Evolutionary conservation across 352 stramenopile species (phyloP).

Genomic region (Phytopythium litorale): DNA sequence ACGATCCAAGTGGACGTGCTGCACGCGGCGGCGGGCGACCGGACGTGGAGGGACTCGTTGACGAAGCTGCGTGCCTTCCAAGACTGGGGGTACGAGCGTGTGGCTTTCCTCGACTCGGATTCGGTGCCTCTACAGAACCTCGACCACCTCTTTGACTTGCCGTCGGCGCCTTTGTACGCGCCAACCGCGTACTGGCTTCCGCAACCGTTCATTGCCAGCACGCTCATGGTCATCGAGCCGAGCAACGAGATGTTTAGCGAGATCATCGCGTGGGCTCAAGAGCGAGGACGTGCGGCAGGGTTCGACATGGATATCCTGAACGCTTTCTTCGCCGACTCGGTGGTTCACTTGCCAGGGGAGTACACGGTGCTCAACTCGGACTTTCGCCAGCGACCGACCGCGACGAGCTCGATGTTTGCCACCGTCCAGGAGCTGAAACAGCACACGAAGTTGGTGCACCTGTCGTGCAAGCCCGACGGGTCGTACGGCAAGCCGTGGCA

Average conservation of each 20-base stretch:
- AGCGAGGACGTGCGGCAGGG: constrained; percentile 8
- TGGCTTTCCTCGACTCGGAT: constrained; percentile 33
- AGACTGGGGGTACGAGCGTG: constrained; percentile 30
- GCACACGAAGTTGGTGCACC: constrained; percentile 10
- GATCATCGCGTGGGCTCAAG: neutral
- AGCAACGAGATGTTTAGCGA: neutral
- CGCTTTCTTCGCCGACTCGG: constrained; percentile 15
- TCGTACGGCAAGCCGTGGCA: constrained; percentile 12
- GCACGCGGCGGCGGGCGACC: constrained; percentile 5
- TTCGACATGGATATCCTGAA: constrained; percentile 34
- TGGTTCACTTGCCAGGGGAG: constrained; percentile 11
- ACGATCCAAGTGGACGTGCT: constrained; percentile 19
- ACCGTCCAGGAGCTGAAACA: constrained; percentile 6
- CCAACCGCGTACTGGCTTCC: constrained; percentile 18
- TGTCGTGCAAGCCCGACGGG: constrained; percentile 12
- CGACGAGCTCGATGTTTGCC: constrained; percentile 10
- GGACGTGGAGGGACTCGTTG: constrained; percentile 20
- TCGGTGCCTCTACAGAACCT: constrained; percentile 11
- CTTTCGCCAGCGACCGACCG: constrained; percentile 13
- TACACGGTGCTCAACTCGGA: constrained; percentile 34
- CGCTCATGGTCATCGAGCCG: neutral
- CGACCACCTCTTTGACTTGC: constrained; percentile 4
- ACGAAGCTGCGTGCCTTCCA: constrained; percentile 30
- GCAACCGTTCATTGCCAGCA: constrained; percentile 7
- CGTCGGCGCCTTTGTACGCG: neutral